A percentile compares a stretch with the other conserved stretches of the same genome.
Conservation (phyloP, 257 asterid species). For the Fraxinus pennsylvanica region DNA sequence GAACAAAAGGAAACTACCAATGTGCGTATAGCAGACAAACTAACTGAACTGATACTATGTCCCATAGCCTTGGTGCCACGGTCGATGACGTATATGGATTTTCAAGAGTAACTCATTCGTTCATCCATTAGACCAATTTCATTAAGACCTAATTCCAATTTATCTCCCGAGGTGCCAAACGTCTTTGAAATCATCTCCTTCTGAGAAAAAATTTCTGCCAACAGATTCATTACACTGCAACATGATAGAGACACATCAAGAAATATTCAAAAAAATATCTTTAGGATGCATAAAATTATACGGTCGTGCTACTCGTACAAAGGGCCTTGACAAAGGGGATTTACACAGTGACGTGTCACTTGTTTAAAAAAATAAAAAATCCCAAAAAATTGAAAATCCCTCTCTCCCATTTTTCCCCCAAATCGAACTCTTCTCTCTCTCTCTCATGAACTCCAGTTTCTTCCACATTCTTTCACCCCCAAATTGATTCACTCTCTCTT, state of each 20-base stretch:
- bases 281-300: no score
- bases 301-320: no score
- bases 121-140: slow-evolving; percentile 55
- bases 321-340: no score
- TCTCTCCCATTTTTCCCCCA: no score
- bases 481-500: no score
- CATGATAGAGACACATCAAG: slow-evolving; percentile 33
- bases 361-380: no score
- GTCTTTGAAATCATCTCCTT: slow-evolving; percentile 87
- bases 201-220: slow-evolving; percentile 97
- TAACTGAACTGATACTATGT: slow-evolving; percentile 92
- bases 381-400: no score
- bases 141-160: slow-evolving; percentile 77
- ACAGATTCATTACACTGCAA: slow-evolving; percentile 96
- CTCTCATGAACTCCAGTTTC: no score
- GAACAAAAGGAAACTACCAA: slow-evolving; percentile 52
- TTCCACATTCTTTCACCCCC: no score
- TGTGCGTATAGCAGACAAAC: slow-evolving; percentile 96
- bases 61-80: slow-evolving; percentile 97
- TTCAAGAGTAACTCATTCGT: slow-evolving; percentile 62
- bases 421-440: no score
- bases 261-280: slow-evolving; percentile 15
- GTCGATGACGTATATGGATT: slow-evolving; percentile 77
- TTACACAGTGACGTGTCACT: no score
- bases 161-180: slow-evolving; percentile 45